Base-by-base conservation (phyloP, 2,329 filamentous ascomycete genomes). In the Phaeoacremonium minimum region DNA sequence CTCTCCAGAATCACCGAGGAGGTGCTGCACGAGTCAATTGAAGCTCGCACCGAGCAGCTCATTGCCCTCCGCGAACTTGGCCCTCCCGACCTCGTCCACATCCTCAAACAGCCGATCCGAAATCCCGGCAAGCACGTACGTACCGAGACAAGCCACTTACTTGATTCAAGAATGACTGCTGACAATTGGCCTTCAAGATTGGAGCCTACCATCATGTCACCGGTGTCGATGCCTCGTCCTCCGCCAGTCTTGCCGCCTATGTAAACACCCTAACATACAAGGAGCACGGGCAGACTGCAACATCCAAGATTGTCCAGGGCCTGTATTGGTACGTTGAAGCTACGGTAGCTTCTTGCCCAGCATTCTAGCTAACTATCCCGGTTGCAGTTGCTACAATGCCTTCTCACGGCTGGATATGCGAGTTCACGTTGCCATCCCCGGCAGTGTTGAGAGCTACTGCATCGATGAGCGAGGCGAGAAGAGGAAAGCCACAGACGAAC, bases 191-290 rank as follows among this genome's bases (percentile, higher is more conserved):
- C n/a, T 26, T 35, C 12, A 49, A 96, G 86, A 83, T 82, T 43
- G 93, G 93, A 41, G 83, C 96, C 38, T 98, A 98, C 60, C 93
- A 98, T 62, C 93, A 98, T 80, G 90, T 96, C 50, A 95, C 89
- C 28, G 93, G 93, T 43, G 83, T 96, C 56, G 93, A 98, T 66
- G 93, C 93, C 33, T 98, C 93, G 3, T 97, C 93, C 6, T 97
- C 93, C 8, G 93, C 93, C 41, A 97, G 91, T 65, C 70, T 98
- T 41, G 93, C 93, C 28, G 93, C 93, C 50, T 98, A 98, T 64
- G 95, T 98, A 66, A 98, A 97, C 64, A 97, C 91, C 28, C 74
- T 98, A 42, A 96, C 90, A 31, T 94, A 96, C 65, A 85, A 85
- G 46, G 86, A 91, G 36, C 80, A 84, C 46, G 86, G 91, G 47